Evolutionary conservation across 768 basidiomycete genomes (phyloP), one percentile per base, ranked within the genome.

Genomic region (Artomyces pyxidatus): DNA sequence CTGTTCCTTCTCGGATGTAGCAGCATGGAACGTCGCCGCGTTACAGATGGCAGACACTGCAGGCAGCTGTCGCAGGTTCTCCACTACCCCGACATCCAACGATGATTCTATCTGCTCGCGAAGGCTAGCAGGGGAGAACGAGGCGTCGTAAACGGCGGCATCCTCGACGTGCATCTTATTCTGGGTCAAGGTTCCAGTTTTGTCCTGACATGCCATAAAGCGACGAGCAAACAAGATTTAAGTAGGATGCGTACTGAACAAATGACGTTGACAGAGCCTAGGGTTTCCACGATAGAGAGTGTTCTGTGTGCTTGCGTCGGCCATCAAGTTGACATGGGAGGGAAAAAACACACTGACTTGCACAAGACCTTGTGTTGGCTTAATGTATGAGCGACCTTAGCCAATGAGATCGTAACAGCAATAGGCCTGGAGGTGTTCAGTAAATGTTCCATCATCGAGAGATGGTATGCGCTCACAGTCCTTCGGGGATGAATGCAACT

Each of bases 251-350:
- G 16, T 23, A 56, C 55, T 4, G 71, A 71, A 52, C 71, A 71
- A 7, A 75, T 51, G 23, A 74, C 73, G 47, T 77, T 76, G 59
- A 84, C 80, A 8, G 75, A 71, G 6, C 83, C 83, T 5, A 85
- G 68, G 6, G 78, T 79, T 61, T 85, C 83, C 26, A 85, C 80
- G 6, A 80, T 84, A 22, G 80, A 71, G 21, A 85, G 65, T 3
- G 77, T 76, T 30, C 55, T 56, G 29, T 6, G 7, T n/a, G 2
- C 6, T 19, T 16, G 6, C 3, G 35, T 19, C 19, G 23, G 43
- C 5, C 11, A 12, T 11, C 4, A 7, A 27, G 17, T 8, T 27
- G 8, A 21, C 10, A 30, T 2, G 25, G 3, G 1, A 16, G 6
- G 19, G 39, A 17, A 38, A 21, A 8, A 19, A 2, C 6, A 2